Percentiles rank a stretch among this genome's conserved stretches.
Conservation (phyloP, 148 eudicot species). For the Dianthus caryophyllus region DNA sequence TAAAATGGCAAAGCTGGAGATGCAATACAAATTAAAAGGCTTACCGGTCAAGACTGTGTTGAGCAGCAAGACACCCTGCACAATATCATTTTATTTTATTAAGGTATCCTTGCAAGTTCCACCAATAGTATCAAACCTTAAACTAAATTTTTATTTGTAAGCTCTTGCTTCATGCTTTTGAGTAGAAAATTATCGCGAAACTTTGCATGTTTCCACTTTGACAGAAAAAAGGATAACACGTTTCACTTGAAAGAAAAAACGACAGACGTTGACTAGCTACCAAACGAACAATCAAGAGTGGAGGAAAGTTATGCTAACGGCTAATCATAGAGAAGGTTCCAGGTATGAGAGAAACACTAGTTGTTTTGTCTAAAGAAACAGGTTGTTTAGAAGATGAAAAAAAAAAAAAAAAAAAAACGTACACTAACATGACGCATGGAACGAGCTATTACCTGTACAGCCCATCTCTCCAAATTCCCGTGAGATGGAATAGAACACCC, state of each 20-base stretch:
- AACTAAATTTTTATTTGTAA: not conserved
- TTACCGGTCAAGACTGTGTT: constrained; percentile 61
- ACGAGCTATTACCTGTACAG: constrained; percentile 63
- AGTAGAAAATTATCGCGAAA: not conserved
- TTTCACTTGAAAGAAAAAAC: not conserved
- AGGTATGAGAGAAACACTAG: not conserved
- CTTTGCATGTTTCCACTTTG: not conserved
- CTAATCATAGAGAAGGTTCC: not conserved
- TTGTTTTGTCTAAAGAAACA: constrained; percentile 3
- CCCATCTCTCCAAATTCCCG: constrained; percentile 95
- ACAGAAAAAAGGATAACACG: constrained; percentile 5
- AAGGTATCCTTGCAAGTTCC: not conserved
- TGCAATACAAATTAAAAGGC: not conserved
- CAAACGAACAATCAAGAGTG: not conserved
- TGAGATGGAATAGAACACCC: constrained; percentile 73
- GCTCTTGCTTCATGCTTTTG: not conserved
- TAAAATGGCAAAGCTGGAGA: not conserved
- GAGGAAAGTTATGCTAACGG: too few relatives aligned
- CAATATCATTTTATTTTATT: constrained; percentile 5
- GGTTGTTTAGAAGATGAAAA: not conserved
- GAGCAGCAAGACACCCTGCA: constrained; percentile 84
- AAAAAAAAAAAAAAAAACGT: not conserved
- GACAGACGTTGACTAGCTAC: not conserved
- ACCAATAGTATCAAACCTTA: not conserved
- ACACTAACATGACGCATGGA: not conserved